Evolutionary conservation across 78 protist genomes (phyloP), one percentile per base, ranked within the genome.

Genomic region (Acrasis kona): DNA sequence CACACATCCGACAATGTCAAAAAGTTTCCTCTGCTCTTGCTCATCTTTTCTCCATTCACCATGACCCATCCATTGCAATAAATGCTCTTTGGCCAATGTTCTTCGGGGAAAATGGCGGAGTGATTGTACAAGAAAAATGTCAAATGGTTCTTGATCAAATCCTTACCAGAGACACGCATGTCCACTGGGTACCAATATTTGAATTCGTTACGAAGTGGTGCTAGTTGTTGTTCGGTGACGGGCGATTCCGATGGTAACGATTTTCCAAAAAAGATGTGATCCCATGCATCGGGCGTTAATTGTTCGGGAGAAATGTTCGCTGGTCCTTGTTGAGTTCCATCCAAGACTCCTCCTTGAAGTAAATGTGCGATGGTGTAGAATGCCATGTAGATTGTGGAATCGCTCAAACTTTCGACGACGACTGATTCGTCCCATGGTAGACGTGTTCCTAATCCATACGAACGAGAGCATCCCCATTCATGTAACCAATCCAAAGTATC

Each of bases 381-480:
- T 5, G 99, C 98, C 98, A 93, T 96, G 92, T 98, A 98, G 79
- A 97, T 93, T 76, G 99, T 97, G 10, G 98, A 95, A 87, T 98
- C 99, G 38, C 99, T 95, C 29, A 98, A 96, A 19, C 98, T 93
- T 79, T 98, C 99, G 65, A 98, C 94, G 34, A 98, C 72, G 76
- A 76, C 89, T 71, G 78, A 50, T 35, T 65, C 61, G 79, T 87
- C 96, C 95, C 94, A 92, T 40, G 99, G 99, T 58, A 98, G 35
- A 31, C 67, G 50, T 41, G 99, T 84, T 39, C 99, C 99, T 19
- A 98, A 93, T 39, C 99, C 99, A 74, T 84, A 97, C 2, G 87
- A 66, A 57, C 99, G 92, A 19, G 98, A 92, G 85, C 99, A 98
- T 6, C 97, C 99, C 99, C 99, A 97, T 74, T 98, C 96, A 34